Conservation (phyloP, 1,284 basidiomycete genomes). For the Ceratobasidium sp. region DNA sequence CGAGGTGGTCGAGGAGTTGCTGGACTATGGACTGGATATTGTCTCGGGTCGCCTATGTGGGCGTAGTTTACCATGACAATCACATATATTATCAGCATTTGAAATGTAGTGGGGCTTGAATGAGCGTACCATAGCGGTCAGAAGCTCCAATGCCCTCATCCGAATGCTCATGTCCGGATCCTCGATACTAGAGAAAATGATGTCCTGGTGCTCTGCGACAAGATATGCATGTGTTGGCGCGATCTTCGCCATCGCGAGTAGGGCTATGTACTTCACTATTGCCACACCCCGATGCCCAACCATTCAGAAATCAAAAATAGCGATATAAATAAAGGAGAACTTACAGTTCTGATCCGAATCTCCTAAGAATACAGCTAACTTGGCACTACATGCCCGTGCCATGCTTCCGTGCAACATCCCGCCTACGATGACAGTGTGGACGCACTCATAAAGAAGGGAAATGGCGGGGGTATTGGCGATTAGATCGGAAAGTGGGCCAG, state of each 20-base stretch:
- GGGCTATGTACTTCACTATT: constrained; percentile 94
- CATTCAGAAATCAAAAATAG: constrained; percentile 21
- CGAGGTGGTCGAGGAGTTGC: constrained; percentile 86
- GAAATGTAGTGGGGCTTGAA: constrained; percentile 10
- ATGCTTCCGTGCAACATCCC: constrained; percentile 90
- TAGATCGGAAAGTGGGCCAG: constrained; percentile 91
- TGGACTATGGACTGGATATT: constrained; percentile 91
- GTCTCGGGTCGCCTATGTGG: constrained; percentile 73
- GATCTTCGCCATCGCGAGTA: constrained; percentile 95
- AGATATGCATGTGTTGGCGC: constrained; percentile 92
- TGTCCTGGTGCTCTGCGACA: constrained; percentile 91
- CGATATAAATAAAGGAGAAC: constrained; percentile 43
- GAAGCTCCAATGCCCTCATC: constrained; percentile 92
- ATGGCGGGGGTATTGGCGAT: constrained; percentile 97
- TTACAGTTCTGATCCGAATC: constrained; percentile 95
- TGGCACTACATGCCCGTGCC: constrained; percentile 90
- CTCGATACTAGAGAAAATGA: constrained; percentile 88
- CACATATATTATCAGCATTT: not conserved
- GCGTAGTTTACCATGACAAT: constrained; percentile 36
- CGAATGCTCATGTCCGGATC: constrained; percentile 96
- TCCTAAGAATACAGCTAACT: constrained; percentile 90
- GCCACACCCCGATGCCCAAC: not conserved
- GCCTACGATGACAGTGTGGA: constrained; percentile 96
- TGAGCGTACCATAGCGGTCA: constrained; percentile 85
- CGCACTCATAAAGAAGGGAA: constrained; percentile 96